These are phyloP conservation scores for Udeniomyces megalosporus DNA, from an alignment of 768 basidiomycete genomes.

Conservation along the genomic window DNA sequence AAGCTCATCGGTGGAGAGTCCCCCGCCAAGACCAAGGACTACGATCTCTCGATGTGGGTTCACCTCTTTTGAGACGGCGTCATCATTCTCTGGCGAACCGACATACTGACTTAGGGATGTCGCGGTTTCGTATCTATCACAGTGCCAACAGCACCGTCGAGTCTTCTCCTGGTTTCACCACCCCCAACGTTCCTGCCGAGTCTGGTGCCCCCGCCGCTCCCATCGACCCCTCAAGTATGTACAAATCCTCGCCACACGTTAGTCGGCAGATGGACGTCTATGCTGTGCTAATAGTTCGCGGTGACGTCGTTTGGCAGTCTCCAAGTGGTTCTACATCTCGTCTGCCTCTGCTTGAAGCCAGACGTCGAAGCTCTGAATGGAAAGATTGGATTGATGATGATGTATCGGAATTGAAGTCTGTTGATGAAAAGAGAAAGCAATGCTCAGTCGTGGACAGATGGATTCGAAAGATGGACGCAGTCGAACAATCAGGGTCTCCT, in stretches of 20 bases:
- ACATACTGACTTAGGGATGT: no score
- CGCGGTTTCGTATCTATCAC: background rate
- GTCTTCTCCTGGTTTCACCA: slow-evolving; percentile 58
- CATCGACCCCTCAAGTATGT: slow-evolving; percentile 68
- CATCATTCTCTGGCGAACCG: no score
- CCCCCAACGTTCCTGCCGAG: slow-evolving; percentile 53
- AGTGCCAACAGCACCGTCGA: slow-evolving; percentile 68
- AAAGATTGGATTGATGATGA: no score
- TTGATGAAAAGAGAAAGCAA: background rate
- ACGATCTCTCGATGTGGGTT: slow-evolving; percentile 76
- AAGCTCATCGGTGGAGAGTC: slow-evolving; percentile 66
- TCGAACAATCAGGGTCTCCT: background rate
- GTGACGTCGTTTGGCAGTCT: background rate
- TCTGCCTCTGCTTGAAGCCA: slow-evolving; percentile 11
- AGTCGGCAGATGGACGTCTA: no score
- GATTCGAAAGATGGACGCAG: background rate
- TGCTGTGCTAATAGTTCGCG: background rate
- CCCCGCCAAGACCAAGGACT: slow-evolving; percentile 50
- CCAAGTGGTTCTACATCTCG: slow-evolving; percentile 16
- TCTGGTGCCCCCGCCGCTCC: slow-evolving; percentile 71
- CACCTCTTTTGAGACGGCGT: no score
- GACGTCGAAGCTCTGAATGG: background rate
- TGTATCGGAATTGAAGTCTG: no score
- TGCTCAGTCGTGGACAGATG: background rate
- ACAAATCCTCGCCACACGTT: background rate